Evolutionary conservation across 2,329 filamentous ascomycete genomes (phyloP), one percentile per base, ranked within the genome.

Genomic region (Ophiostoma novo-ulmi): DNA sequence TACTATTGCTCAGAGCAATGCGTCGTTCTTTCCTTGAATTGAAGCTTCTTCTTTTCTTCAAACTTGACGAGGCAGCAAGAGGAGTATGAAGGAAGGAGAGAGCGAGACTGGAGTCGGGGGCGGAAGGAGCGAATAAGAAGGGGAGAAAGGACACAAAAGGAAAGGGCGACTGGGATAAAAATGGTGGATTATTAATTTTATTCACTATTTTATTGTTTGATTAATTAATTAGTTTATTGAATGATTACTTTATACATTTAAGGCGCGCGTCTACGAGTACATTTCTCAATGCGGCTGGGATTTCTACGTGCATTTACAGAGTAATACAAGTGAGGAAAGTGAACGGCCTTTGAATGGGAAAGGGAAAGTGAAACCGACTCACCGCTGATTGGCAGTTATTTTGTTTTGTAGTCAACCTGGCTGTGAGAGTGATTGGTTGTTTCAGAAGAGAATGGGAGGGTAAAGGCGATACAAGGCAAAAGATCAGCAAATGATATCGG

Each of bases 51-150:
- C 17, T 48, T 48, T 31, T 31, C 31, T 31, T 31, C 31, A 31
- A 31, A 31, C 31, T 31, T 31, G 31, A 31, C 31, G 31, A 31
- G 44, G 4, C 20, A n/a, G 7, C 44, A 48, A 20, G n/a, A 17
- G n/a, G 44, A 48, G 44, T 48, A 48, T 48, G n/a, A 41, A 52
- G 17, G 52, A 31, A 41, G 39, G 65, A 68, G 55, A 69, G 35
- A 41, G 36, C 35, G 67, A 63, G 41, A 38, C 17, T 48, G 58
- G 38, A 17, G 52, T 31, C 20, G 13, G n/a, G 35, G 67, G 22
- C 31, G 67, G n/a, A 68, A 68, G 7, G 67, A 58, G 67, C 67
- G 67, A 68, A 68, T 68, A 55, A 68, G 67, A 55, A 39, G n/a
- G n/a, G 67, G 31, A 35, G 52, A 22, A 69, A 36, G 48, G 35